A percentile compares a stretch with the other conserved stretches of the same genome.
These are phyloP conservation scores for Salix viminalis DNA, from an alignment of 345 rosid genomes.

Conservation along the genomic window DNA sequence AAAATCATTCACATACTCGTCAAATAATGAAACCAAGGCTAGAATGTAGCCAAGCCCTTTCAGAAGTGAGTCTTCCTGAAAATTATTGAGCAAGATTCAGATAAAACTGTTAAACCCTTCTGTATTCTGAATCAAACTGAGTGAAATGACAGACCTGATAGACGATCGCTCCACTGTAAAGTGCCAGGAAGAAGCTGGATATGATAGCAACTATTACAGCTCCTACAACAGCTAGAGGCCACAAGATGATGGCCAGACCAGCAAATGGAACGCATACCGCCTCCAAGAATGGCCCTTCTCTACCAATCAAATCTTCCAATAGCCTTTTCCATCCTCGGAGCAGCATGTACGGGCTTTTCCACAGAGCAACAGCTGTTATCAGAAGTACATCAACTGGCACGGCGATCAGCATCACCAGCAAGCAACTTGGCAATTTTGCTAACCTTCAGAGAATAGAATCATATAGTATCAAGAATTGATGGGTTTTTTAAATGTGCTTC, in stretches of 20 bases:
- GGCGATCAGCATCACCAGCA: conserved; percentile 58
- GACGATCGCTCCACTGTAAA: conserved; percentile 61
- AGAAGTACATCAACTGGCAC: conserved; percentile 53
- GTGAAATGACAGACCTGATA: conserved; percentile 51
- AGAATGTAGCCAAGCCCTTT: conserved; percentile 66
- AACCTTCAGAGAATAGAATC: conserved; percentile 36
- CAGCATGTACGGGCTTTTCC: conserved; percentile 84
- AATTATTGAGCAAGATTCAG: conserved; percentile 18
- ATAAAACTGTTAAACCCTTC: not conserved
- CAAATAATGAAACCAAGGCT: conserved; percentile 62
- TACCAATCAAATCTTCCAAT: conserved; percentile 75
- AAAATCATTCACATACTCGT: conserved; percentile 77
- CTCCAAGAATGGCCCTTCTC: conserved; percentile 91
- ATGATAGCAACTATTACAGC: conserved; percentile 49
- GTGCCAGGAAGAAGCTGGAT: conserved; percentile 66
- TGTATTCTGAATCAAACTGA: not conserved
- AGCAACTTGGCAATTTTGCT: conserved; percentile 55
- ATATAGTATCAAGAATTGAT: not conserved
- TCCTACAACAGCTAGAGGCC: conserved; percentile 83
- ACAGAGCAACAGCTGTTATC: conserved; percentile 58
- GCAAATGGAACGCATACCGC: conserved; percentile 89
- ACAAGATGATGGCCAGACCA: conserved; percentile 65
- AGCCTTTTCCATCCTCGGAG: conserved; percentile 84
- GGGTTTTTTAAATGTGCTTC: not conserved
- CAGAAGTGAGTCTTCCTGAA: conserved; percentile 65